Evolutionary conservation across 73 alveolate genomes (phyloP).

Genomic region (Paramecium sonneborni): DNA sequence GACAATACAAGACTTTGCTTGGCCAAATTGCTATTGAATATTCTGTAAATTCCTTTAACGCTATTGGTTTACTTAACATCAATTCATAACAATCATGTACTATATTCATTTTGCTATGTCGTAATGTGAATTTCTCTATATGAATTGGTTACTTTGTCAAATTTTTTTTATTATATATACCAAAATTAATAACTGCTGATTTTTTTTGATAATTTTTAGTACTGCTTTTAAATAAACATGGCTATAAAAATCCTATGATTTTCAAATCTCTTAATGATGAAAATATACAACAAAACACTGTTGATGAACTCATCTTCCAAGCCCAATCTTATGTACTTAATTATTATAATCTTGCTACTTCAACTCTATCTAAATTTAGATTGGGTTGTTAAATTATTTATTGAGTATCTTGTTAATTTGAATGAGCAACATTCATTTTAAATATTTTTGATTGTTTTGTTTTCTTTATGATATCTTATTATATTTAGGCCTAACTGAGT

Average conservation of each 20-base stretch:
- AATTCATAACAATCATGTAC: constrained; percentile 2
- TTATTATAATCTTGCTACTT: neutral
- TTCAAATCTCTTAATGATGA: neutral
- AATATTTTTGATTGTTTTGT: neutral
- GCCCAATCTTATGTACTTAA: constrained; percentile 16
- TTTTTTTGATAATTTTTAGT: neutral
- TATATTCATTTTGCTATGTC: neutral
- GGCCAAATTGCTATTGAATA: constrained; percentile 17
- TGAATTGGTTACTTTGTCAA: neutral
- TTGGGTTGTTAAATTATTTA: neutral
- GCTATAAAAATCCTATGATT: neutral
- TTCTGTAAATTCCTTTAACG: neutral
- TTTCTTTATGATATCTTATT: constrained; percentile 1
- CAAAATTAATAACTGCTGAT: neutral
- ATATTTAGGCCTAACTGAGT: neutral
- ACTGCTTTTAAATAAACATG: neutral
- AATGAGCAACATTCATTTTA: neutral
- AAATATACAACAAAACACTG: neutral
- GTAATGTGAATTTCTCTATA: neutral
- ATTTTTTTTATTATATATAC: constrained; percentile 1
- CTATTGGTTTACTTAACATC: neutral
- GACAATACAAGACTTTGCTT: neutral
- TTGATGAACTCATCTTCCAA: neutral
- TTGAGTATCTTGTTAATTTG: neutral
- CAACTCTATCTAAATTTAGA: neutral